phyloP scores from a whole-genome alignment of 1,284 basidiomycete genomes.

The Tilletia caries region DNA sequence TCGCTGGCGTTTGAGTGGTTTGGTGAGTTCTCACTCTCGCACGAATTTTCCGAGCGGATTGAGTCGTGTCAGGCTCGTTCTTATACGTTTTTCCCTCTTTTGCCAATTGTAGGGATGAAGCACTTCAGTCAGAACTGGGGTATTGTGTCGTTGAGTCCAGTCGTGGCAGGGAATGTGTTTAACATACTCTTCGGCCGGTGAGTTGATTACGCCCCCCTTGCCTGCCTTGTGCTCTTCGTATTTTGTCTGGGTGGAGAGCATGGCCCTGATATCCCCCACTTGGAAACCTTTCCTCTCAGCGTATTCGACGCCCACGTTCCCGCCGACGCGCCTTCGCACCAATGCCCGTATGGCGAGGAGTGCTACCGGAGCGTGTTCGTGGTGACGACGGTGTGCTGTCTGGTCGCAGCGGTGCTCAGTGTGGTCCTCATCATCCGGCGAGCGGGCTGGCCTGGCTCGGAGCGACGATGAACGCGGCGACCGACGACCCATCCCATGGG shows the following conservation, averaged over 20 bases:
- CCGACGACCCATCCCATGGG: too few species aligned
- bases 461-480: too few species aligned
- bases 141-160: constrained; percentile 69
- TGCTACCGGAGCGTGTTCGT: constrained; percentile 49
- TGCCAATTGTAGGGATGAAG: constrained; percentile 58
- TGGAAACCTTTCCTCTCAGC: too few species aligned
- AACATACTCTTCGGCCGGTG: constrained; percentile 72
- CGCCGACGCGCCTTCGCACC: constrained; percentile 20
- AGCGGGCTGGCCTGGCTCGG: constrained; percentile 15
- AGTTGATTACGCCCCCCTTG: neutral
- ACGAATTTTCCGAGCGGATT: neutral
- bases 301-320: constrained; percentile 14
- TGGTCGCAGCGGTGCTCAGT: constrained; percentile 31
- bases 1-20: constrained; percentile 81
- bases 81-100: too few species aligned
- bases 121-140: constrained; percentile 84
- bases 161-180: constrained; percentile 77
- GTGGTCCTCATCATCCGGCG: constrained; percentile 30
- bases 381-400: constrained; percentile 35
- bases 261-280: too few species aligned
- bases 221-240: neutral
- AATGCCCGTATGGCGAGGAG: constrained; percentile 46
- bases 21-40: constrained; percentile 55
- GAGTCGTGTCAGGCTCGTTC: neutral
- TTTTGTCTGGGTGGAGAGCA: too few species aligned